A percentile compares a stretch with the other conserved stretches of the same genome.
phyloP scores from a whole-genome alignment of 2,329 filamentous ascomycete genomes.

The Cordyceps fumosorosea region DNA sequence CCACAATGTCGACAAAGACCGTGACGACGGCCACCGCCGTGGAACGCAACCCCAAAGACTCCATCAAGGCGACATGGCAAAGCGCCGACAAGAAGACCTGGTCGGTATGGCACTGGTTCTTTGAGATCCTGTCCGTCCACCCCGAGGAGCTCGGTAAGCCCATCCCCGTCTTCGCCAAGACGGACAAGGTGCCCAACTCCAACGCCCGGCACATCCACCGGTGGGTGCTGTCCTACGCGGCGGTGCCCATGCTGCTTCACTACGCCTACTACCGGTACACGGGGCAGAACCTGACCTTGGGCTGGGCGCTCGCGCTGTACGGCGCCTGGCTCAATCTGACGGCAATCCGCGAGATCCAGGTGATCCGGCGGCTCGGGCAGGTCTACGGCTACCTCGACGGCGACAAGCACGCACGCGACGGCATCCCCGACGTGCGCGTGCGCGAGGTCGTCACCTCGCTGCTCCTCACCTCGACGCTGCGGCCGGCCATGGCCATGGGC shows the following conservation, averaged over 20 bases:
- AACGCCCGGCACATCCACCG: conserved; percentile 28
- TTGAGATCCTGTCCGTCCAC: conserved; percentile 26
- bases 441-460: conserved; percentile 27
- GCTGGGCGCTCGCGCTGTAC: conserved; percentile 26
- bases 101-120: conserved; percentile 26
- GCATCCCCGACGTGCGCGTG: conserved; percentile 34
- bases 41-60: conserved; percentile 23
- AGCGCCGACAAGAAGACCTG: conserved; percentile 22
- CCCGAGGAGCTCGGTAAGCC: conserved; percentile 22
- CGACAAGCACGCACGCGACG: conserved; percentile 36
- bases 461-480: conserved; percentile 26
- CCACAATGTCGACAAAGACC: conserved; percentile 9
- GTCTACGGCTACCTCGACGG: conserved; percentile 36
- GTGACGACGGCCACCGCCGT: conserved; percentile 6
- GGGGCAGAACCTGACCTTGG: conserved; percentile 27
- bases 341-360: conserved; percentile 32
- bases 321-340: conserved; percentile 31
- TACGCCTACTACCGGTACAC: conserved; percentile 27
- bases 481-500: conserved; percentile 28
- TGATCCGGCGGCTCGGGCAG: conserved; percentile 32
- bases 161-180: conserved; percentile 33
- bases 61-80: conserved; percentile 36
- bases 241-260: conserved; percentile 31
- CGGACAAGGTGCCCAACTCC: conserved; percentile 34
- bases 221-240: conserved; percentile 33